Conservation (phyloP, 139 green algal genomes). For the Picochlorum sp. region DNA sequence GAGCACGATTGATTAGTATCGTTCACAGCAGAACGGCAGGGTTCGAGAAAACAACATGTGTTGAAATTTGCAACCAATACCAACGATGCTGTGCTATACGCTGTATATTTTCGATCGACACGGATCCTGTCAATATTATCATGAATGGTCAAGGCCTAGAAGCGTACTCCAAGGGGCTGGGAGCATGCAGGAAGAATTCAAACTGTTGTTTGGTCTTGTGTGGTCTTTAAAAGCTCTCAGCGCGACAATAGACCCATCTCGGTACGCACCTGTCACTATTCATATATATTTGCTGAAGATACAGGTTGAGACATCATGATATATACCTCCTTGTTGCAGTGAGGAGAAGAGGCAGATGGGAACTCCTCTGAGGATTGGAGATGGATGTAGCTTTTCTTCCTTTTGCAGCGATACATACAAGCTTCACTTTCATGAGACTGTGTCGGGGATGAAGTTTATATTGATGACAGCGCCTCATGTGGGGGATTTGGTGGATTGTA, state of each 20-base stretch:
- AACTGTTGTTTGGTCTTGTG: constrained; percentile 93
- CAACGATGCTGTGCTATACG: constrained; percentile 24
- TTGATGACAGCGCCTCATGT: constrained; percentile 63
- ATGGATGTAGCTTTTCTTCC: constrained; percentile 67
- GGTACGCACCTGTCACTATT: constrained; percentile 27
- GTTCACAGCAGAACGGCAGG: too few species aligned
- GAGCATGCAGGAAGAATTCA: constrained; percentile 71
- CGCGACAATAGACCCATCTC: constrained; percentile 73
- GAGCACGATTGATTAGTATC: too few species aligned
- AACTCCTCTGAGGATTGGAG: constrained; percentile 54
- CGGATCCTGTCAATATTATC: constrained; percentile 80
- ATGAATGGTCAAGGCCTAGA: constrained; percentile 79
- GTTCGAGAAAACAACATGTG: too few species aligned
- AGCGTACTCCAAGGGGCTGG: constrained; percentile 59
- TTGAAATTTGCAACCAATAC: too few species aligned
- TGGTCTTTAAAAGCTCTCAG: constrained; percentile 83
- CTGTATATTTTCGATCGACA: constrained; percentile 79
- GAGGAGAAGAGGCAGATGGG: constrained; percentile 59
- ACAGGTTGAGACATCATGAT: not conserved
- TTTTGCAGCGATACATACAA: constrained; percentile 89
- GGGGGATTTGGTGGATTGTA: constrained; percentile 55
- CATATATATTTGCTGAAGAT: too few species aligned
- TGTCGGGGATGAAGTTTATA: constrained; percentile 86
- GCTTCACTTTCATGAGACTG: constrained; percentile 83
- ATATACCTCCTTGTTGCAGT: constrained; percentile 23